Base-by-base conservation (phyloP, 2,329 filamentous ascomycete genomes). In the Aspergillus sp. region DNA sequence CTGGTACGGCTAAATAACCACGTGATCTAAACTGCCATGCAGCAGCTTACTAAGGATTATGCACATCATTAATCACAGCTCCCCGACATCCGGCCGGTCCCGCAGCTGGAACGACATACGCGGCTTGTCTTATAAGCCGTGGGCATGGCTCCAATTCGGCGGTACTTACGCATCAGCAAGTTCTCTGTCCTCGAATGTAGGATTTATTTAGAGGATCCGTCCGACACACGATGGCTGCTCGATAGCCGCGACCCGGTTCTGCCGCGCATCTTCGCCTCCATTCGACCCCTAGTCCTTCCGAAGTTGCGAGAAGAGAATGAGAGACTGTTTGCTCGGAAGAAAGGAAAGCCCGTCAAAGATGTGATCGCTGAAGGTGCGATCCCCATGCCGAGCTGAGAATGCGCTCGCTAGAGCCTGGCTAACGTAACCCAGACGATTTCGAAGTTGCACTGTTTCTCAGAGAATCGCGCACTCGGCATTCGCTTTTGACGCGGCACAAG, bases 171-270 rank as follows among this genome's bases (percentile, higher is more conserved):
- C 52, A 96, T 98, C 66, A 93, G 90, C 55, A 93, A 93, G 71
- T 90, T 91, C 74, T 96, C 93, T 4, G 92, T 97, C 33, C 84
- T 99, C n/a, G 95, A 99, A 82, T 92, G 91, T 63, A 92, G 93
- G 64, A 95, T 99, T 65, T 98, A 98, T 75, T 86, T 97, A 47
- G 93, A 98, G 64, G 93, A 93, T 67, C 95, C 95, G 0, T 86
- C 89, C 12, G 86, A 96, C 60, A 86, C 87, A 23, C 85, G 91
- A 64, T 87, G 88, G 69, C 97, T 96, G 87, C 85, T 99, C 17
- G 84, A 96, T 63, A 83, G 89, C 37, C 86, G 87, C 63, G 82
- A 92, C 66, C 87, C 90, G 3, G 84, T 93, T 15, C 84, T 99
- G 14, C 87, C 89, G 40, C 89, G 88, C 63, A 87, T 98, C 66